Evolutionary conservation across 352 stramenopile species (phyloP), one percentile per base, ranked within the genome.

Genomic region (Pythium phragmiticola): DNA sequence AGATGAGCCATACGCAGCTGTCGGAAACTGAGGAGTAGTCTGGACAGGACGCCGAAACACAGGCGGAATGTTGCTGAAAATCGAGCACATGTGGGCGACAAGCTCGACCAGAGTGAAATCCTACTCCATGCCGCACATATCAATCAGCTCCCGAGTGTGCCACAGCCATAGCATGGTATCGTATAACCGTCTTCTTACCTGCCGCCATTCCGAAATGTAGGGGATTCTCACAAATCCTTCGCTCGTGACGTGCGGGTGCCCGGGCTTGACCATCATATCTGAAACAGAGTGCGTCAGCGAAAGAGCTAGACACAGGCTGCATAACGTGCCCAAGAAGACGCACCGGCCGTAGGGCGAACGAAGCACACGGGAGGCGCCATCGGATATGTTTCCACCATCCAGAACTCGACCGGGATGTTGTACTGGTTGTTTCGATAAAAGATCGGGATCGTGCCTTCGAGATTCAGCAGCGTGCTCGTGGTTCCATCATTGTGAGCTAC

Each of bases 351-450:
- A 1, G 89, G 89, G 4, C 84, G 86, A 34, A 97, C 89, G 59
- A 94, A 97, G 53, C 88, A 94, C 50, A 95, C 86, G 1, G 89
- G 88, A 26, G 89, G 78, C 4, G 82, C 59, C 63, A 90, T 73
- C 0, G 89, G 89, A 70, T 96, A 97, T 33, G 75, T 82, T 65
- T 94, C 83, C 8, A 89, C 81, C 47, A 97, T 76, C 89, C 89
- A 96, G 43, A 97, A 88, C 68, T 93, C 83, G 37, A 97, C 80
- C 0, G 89, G 89, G 64, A 97, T 97, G 57, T 97, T 97, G 79
- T 97, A 97, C 66, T 96, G 88, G 60, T 90, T 94, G 49, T 80
- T 70, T 8, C 85, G 69, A 60, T 96, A 97, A 70, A 94, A 95
- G 62, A 97, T 97, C 12, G 88, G 87, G 69, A 97, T 95, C n/a